Percentiles rank a stretch among this genome's conserved stretches.
Conservation (phyloP, 2,329 filamentous ascomycete genomes). For the Trichoderma simmonsii region DNA sequence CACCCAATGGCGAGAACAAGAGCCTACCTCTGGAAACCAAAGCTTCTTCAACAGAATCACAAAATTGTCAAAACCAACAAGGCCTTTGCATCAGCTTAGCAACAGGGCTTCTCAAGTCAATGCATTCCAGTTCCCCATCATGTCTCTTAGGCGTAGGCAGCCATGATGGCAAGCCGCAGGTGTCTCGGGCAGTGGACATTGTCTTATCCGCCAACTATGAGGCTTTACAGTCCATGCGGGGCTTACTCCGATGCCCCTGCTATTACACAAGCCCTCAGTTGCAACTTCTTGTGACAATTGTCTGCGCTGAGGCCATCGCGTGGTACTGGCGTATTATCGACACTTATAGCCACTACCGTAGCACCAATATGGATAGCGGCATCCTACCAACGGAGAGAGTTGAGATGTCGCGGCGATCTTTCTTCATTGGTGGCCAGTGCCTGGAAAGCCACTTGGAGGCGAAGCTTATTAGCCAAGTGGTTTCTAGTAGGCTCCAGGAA, state of each 20-base stretch:
- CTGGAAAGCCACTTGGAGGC: background rate
- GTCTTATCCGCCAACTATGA: background rate
- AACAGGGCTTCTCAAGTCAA: background rate
- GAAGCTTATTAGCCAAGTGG: background rate
- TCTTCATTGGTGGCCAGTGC: background rate
- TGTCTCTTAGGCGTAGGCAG: background rate
- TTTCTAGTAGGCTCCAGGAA: background rate
- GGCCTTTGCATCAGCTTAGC: background rate
- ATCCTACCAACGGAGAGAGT: background rate
- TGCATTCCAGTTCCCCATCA: background rate
- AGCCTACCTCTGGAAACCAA: background rate
- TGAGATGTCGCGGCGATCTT: background rate
- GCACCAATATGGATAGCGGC: background rate
- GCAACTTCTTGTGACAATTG: background rate
- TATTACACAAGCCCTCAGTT: background rate
- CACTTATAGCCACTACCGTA: background rate
- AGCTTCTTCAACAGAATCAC: background rate
- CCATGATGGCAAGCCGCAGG: background rate
- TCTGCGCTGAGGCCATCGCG: background rate
- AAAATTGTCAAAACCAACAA: background rate
- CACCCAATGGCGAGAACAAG: background rate
- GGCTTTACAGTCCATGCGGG: background rate
- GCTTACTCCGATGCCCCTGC: background rate
- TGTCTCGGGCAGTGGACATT: background rate
- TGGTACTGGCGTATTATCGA: conserved; percentile 3